These are phyloP conservation scores for Cryphonectria carpinicola DNA, from an alignment of 2,329 filamentous ascomycete genomes.

Conservation along the genomic window DNA sequence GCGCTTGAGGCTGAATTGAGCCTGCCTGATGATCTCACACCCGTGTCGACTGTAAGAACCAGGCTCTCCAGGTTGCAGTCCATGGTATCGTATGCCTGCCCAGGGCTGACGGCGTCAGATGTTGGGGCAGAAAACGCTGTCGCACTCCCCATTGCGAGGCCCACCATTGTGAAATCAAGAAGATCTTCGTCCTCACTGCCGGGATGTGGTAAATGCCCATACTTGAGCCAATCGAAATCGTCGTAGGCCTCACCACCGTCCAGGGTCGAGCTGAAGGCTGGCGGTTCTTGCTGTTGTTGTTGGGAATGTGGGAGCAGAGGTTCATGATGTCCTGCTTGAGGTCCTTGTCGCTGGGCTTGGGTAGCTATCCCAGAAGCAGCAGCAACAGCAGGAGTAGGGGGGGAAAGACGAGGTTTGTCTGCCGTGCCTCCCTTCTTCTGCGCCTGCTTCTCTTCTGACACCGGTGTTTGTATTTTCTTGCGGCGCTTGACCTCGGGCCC, in stretches of 20 bases:
- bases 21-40: not conserved
- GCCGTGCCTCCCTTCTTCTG: not conserved
- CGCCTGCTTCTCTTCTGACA: not conserved
- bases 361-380: too few species aligned
- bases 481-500: not conserved
- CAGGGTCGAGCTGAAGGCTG: not conserved
- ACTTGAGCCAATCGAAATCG: not conserved
- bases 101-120: not conserved
- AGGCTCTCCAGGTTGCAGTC: not conserved
- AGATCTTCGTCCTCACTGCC: not conserved
- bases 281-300: not conserved
- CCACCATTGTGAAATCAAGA: not conserved
- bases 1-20: not conserved
- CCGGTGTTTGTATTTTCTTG: not conserved
- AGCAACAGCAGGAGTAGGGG: too few species aligned
- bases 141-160: not conserved
- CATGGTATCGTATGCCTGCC: not conserved
- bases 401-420: not conserved
- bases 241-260: not conserved
- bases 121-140: not conserved
- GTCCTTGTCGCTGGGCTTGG: not conserved
- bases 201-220: not conserved
- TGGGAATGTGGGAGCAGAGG: not conserved
- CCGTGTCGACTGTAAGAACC: constrained; percentile 1
- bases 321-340: not conserved